phyloP scores from a whole-genome alignment of 345 rosid genomes.

The Camelina laxa region DNA sequence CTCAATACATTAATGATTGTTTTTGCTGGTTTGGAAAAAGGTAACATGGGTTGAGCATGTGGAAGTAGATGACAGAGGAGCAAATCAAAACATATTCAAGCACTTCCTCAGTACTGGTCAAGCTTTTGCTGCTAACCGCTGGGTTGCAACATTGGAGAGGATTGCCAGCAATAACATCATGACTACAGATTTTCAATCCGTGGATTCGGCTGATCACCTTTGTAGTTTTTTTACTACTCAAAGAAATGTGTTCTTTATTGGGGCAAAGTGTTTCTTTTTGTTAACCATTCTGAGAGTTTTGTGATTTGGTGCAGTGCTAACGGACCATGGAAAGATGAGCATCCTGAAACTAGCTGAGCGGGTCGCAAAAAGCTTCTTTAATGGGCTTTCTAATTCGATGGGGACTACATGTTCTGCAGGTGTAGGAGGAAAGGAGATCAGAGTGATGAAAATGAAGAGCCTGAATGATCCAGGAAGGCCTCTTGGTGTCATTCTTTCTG shows the following conservation, averaged over 20 bases:
- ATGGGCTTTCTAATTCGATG: conserved; percentile 71
- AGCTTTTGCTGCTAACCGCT: conserved; percentile 88
- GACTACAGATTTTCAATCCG: conserved; percentile 59
- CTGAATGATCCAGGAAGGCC: conserved; percentile 86
- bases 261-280: too few species aligned
- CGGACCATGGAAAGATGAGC: conserved; percentile 68
- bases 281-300: conserved; percentile 10
- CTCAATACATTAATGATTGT: not conserved
- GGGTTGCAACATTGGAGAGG: conserved; percentile 80
- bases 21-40: conserved; percentile 45
- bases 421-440: conserved; percentile 70
- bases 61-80: conserved; percentile 84
- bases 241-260: not conserved
- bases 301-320: conserved; percentile 53
- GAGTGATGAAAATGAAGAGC: conserved; percentile 82
- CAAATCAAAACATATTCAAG: conserved; percentile 62
- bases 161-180: conserved; percentile 58
- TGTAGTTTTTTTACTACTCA: conserved; percentile 5
- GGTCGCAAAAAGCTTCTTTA: conserved; percentile 76
- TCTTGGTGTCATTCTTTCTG: conserved; percentile 77
- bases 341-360: conserved; percentile 82
- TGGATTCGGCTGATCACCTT: conserved; percentile 59
- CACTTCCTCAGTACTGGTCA: conserved; percentile 65
- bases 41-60: conserved; percentile 95
- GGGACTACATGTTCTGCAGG: conserved; percentile 74